Conservation (phyloP, 495 filamentous ascomycete genomes). For the Hamigera avellanea region DNA sequence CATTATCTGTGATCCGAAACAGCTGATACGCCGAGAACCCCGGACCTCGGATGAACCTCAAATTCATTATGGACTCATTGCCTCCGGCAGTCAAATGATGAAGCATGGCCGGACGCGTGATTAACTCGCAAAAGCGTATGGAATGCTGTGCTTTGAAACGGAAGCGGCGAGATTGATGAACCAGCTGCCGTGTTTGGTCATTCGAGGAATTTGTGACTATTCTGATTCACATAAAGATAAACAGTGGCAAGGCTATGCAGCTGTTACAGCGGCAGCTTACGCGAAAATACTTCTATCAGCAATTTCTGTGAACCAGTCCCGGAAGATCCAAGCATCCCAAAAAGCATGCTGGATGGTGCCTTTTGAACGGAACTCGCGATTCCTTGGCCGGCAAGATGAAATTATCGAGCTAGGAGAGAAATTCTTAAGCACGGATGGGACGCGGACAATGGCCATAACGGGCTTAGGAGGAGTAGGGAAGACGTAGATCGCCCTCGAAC, state of each 20-base stretch:
- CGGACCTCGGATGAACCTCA: slow-evolving; percentile 8
- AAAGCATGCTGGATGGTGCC: slow-evolving; percentile 1
- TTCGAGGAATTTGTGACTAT: slow-evolving; percentile 17
- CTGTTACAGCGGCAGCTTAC: slow-evolving; percentile 11
- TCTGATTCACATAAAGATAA: slow-evolving; percentile 14
- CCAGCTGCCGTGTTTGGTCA: slow-evolving; percentile 8
- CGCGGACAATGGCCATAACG: slow-evolving; percentile 16
- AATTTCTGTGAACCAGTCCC: neutral
- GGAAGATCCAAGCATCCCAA: neutral
- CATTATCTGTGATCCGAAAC: slow-evolving; percentile 5
- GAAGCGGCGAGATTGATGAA: slow-evolving; percentile 1
- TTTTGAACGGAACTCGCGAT: neutral
- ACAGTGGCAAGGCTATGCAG: slow-evolving; percentile 14
- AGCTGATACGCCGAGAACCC: slow-evolving; percentile 6
- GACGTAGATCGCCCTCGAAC: slow-evolving; percentile 37
- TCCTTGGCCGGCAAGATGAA: slow-evolving; percentile 1
- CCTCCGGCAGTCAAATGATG: slow-evolving; percentile 16
- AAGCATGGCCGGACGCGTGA: slow-evolving; percentile 11
- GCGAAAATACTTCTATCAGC: slow-evolving; percentile 5
- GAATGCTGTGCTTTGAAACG: neutral
- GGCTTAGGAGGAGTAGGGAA: slow-evolving; percentile 40
- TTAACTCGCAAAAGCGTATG: slow-evolving; percentile 1
- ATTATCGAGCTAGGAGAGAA: slow-evolving; percentile 3
- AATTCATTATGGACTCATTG: slow-evolving; percentile 18
- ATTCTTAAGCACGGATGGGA: slow-evolving; percentile 5